Conservation (phyloP, 225 moss, liverwort and hornwort species). For the Bryoerythrophyllum caledonicum region DNA sequence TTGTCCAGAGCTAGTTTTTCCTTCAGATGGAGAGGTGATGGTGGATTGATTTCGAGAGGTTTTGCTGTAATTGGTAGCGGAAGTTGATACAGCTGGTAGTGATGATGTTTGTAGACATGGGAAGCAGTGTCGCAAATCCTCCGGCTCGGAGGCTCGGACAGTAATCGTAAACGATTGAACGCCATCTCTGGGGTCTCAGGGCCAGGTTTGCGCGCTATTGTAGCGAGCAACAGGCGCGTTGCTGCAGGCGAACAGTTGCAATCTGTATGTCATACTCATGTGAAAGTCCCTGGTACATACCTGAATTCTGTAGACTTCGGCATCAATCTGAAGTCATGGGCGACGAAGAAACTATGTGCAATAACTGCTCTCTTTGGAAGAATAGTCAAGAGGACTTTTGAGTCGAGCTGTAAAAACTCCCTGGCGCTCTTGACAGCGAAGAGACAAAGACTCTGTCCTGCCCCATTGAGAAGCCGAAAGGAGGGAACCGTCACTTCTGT, state of each 20-base stretch:
- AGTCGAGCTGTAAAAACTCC: slow-evolving; percentile 21
- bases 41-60: slow-evolving; percentile 20
- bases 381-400: slow-evolving; percentile 35
- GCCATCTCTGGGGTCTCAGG: slow-evolving; percentile 22
- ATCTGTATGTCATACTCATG: slow-evolving; percentile 39
- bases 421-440: slow-evolving; percentile 26
- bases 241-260: slow-evolving; percentile 3
- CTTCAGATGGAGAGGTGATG: not conserved
- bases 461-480: not conserved
- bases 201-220: slow-evolving; percentile 13
- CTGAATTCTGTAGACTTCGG: slow-evolving; percentile 27
- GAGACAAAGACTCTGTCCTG: slow-evolving; percentile 3
- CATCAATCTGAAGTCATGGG: slow-evolving; percentile 38
- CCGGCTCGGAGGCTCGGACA: slow-evolving; percentile 42
- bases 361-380: slow-evolving; percentile 30
- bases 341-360: slow-evolving; percentile 28
- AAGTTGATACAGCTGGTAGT: slow-evolving; percentile 30
- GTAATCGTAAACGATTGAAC: slow-evolving; percentile 23
- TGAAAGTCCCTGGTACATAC: slow-evolving; percentile 35
- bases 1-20: not conserved
- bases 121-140: slow-evolving; percentile 42
- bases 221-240: slow-evolving; percentile 17
- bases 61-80: slow-evolving; percentile 21
- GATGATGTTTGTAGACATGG: slow-evolving; percentile 49
- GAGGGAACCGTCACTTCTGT: slow-evolving; percentile 13